These are phyloP conservation scores for Ilex aquifolium DNA, from an alignment of 257 asterid genomes.

Conservation along the genomic window DNA sequence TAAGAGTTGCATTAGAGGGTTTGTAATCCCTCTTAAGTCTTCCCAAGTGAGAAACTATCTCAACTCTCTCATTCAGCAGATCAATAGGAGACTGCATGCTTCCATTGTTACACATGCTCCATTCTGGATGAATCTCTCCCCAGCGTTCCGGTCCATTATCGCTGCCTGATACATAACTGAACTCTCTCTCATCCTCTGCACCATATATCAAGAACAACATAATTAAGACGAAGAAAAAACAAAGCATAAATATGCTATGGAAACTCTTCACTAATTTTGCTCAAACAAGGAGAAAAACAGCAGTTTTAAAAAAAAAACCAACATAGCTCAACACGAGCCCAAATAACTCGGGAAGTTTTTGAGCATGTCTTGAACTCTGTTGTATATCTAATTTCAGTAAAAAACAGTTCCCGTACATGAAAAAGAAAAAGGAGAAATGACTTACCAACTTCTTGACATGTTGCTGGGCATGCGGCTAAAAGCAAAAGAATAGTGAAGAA, in stretches of 20 bases:
- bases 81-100: slow-evolving; percentile 73
- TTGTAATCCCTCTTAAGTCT: slow-evolving; percentile 33
- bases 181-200: slow-evolving; percentile 65
- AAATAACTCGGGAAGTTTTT: no score
- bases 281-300: not conserved
- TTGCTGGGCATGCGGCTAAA: slow-evolving; percentile 19
- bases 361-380: no score
- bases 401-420: no score
- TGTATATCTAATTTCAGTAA: no score
- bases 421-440: not conserved
- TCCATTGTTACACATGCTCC: slow-evolving; percentile 53
- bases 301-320: not conserved
- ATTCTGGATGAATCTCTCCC: slow-evolving; percentile 62
- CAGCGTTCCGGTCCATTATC: slow-evolving; percentile 58
- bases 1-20: slow-evolving; percentile 54
- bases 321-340: no score
- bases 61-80: slow-evolving; percentile 44
- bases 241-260: no score
- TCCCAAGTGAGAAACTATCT: slow-evolving; percentile 46
- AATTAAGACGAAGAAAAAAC: not conserved
- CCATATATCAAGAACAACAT: not conserved
- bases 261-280: not conserved
- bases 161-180: slow-evolving; percentile 45
- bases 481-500: slow-evolving; percentile 22
- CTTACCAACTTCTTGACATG: slow-evolving; percentile 56